Conservation (phyloP, 2,329 filamentous ascomycete genomes). For the Herpotrichia juniperi region DNA sequence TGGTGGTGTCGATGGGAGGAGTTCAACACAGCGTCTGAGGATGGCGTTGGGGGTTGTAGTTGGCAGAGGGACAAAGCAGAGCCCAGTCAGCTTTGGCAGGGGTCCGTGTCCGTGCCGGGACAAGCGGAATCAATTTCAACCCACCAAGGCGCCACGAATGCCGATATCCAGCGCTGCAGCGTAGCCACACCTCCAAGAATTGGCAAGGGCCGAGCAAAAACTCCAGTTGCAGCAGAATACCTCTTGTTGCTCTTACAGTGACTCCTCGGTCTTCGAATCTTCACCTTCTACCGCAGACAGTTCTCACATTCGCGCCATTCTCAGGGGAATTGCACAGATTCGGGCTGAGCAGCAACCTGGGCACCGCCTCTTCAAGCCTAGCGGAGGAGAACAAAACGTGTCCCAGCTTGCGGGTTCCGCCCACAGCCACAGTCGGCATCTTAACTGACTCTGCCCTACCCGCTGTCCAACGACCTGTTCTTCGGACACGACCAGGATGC, state of each 20-base stretch:
- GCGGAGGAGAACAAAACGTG: conserved; percentile 11
- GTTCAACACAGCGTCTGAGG: not conserved
- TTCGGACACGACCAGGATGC: not conserved
- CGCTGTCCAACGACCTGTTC: not conserved
- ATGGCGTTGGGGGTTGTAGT: conserved; percentile 8
- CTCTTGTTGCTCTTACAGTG: too few relatives aligned
- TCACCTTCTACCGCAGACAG: not conserved
- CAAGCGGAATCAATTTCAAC: conserved; percentile 15
- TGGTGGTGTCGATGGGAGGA: conserved; percentile 8
- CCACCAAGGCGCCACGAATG: conserved; percentile 1
- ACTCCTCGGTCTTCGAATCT: too few relatives aligned
- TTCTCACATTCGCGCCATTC: not conserved
- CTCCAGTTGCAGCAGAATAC: not conserved
- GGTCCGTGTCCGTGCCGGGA: conserved; percentile 21
- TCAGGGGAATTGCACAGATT: conserved; percentile 17
- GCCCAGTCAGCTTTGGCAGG: conserved; percentile 22
- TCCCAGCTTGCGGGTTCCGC: conserved; percentile 12
- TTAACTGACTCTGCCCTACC: not conserved
- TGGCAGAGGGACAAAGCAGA: conserved; percentile 22
- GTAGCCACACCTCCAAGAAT: not conserved
- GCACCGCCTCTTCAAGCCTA: conserved; percentile 9
- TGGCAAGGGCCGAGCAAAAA: not conserved
- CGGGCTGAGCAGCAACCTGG: conserved; percentile 10
- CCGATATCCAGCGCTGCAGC: not conserved
- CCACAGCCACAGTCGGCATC: conserved; percentile 14